Conservation (phyloP, 441 rosid genomes). For the Mallotus repandus region DNA sequence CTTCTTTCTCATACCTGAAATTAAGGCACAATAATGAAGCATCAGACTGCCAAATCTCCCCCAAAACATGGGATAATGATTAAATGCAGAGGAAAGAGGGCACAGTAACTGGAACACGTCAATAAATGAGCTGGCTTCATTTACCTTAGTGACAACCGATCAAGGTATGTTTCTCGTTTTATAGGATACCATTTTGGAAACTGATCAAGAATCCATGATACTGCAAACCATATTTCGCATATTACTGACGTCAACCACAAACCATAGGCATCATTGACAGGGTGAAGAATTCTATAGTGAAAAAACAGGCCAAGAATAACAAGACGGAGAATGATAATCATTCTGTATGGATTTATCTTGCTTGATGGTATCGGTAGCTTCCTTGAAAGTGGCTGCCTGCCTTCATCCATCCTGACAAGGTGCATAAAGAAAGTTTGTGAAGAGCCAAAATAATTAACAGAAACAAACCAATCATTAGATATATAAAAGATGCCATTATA, state of each 20-base stretch:
- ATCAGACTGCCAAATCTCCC: constrained; percentile 5
- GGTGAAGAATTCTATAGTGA: constrained; percentile 90
- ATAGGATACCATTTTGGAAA: constrained; percentile 97
- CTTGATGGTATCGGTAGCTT: constrained; percentile 85
- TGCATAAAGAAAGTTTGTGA: neutral
- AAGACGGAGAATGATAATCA: constrained; percentile 77
- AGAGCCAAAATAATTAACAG: neutral
- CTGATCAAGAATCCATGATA: constrained; percentile 98
- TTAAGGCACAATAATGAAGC: neutral
- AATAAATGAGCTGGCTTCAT: neutral
- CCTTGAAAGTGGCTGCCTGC: constrained; percentile 97
- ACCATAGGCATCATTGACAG: constrained; percentile 79
- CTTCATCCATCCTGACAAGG: constrained; percentile 89
- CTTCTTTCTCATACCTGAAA: constrained; percentile 92
- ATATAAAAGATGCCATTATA: neutral
- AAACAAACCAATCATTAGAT: neutral
- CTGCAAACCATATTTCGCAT: constrained; percentile 98
- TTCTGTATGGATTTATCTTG: constrained; percentile 89
- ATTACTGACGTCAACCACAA: constrained; percentile 94
- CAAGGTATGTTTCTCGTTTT: constrained; percentile 88
- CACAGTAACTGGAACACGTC: neutral
- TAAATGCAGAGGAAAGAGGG: neutral
- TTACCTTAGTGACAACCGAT: constrained; percentile 88
- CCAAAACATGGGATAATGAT: neutral
- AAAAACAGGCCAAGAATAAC: constrained; percentile 83